These are phyloP conservation scores for Penicillium canariense DNA, from an alignment of 495 filamentous ascomycete genomes.

Conservation along the genomic window DNA sequence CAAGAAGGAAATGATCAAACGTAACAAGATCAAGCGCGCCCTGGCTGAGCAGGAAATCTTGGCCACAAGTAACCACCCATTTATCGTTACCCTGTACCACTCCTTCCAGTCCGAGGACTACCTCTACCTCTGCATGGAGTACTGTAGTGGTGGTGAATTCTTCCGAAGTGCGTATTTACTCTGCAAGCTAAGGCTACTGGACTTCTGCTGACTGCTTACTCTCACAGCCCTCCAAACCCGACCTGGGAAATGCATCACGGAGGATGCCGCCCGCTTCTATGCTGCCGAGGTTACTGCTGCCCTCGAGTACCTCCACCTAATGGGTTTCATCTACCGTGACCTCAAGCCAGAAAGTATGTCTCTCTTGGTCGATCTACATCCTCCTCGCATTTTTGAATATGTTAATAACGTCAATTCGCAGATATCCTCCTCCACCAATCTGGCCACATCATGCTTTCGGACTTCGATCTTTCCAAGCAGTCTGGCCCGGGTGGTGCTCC, in stretches of 20 bases:
- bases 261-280: conserved; percentile 97
- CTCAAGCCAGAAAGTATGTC: conserved; percentile 93
- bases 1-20: conserved; percentile 99
- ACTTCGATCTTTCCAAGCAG: conserved; percentile 97
- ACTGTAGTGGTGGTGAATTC: conserved; percentile 98
- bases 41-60: conserved; percentile 97
- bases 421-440: conserved; percentile 98
- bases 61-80: conserved; percentile 97
- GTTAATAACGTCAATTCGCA: conserved; percentile 31
- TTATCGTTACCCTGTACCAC: conserved; percentile 97
- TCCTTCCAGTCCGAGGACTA: conserved; percentile 99
- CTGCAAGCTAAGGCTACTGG: neutral
- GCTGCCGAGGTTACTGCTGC: conserved; percentile 98
- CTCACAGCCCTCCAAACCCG: conserved; percentile 81
- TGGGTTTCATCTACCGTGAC: conserved; percentile 99
- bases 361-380: neutral
- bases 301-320: conserved; percentile 93
- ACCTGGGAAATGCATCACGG: conserved; percentile 92
- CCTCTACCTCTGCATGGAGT: conserved; percentile 98
- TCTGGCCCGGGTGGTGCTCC: conserved; percentile 94
- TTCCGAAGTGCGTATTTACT: conserved; percentile 64
- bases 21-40: conserved; percentile 99
- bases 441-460: conserved; percentile 98
- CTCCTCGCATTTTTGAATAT: neutral
- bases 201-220: conserved; percentile 6